Base-by-base conservation (phyloP, 2,329 filamentous ascomycete species). In the Periconia digitata region DNA sequence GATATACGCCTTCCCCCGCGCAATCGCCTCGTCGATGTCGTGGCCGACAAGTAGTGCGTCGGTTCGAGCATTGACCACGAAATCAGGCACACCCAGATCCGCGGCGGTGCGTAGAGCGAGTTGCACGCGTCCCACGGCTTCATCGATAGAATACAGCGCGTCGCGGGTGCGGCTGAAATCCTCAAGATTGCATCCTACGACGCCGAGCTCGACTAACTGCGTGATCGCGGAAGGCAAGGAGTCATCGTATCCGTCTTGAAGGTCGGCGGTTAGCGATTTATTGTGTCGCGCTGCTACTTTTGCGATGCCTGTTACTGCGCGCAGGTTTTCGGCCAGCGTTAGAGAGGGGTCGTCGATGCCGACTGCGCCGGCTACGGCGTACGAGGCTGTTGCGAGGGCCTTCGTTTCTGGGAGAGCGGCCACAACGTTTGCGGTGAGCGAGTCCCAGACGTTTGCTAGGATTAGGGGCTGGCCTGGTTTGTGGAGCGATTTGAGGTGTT, bases 161-260 rank as follows among this genome's bases (percentile, higher is more conserved):
- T 59, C 73, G 2, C 42, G 20, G 27, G 60, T 58, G 0, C 62
- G 47, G 0, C 48, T 74, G 47, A 56, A 73, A 47, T 86, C 83
- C 50, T 85, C 83, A 2, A 86, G 72, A 56, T 86, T 86, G 40
- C 76, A 78, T 0, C 83, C 82, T 1, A 79, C 78, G 0, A 74
- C 82, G 0, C 82, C 83, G 0, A 77, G 49, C 3, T 71, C 61
- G n/a, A 85, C 74, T 1, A 78, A 70, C 2, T 59, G 60, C 6
- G 64, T 61, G 2, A 84, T 70, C 0, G 72, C 77, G 4, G 76
- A 72, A 5, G 69, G 74, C 2, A 82, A 72, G 17, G 74, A 65
- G 2, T 76, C 78, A 6, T 57, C 63, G 52, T 84, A 86, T 0
- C 82, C 83, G 56, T 86, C 83, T 62, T 85, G 82, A 2, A 85